A percentile compares a stretch with the other conserved stretches of the same genome.
Evolutionary conservation across 2,329 filamentous ascomycete species (phyloP).

Genomic region (Ophiobolus disseminans): DNA sequence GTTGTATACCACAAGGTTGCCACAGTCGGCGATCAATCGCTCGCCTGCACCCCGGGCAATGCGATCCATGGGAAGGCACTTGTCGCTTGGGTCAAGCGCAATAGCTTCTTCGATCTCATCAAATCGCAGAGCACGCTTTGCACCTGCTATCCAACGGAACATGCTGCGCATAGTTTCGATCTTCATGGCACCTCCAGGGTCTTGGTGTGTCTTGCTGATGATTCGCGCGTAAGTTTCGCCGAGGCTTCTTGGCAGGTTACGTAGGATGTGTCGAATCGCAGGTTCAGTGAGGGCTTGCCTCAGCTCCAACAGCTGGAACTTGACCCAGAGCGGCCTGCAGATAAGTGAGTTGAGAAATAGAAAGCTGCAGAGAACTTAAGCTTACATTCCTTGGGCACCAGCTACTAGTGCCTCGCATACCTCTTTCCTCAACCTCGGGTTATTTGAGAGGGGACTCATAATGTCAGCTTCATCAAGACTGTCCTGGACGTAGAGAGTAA

Average conservation of each 20-base stretch:
- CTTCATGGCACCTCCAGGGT: constrained; percentile 5
- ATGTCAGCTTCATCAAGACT: constrained; percentile 3
- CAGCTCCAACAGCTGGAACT: constrained; percentile 39
- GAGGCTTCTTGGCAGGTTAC: constrained; percentile 32
- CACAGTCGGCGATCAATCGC: constrained; percentile 15
- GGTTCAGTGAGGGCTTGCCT: constrained; percentile 32
- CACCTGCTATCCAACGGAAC: constrained; percentile 23
- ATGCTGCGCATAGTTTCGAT: constrained; percentile 12
- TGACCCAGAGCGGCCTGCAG: constrained; percentile 43
- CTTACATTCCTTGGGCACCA: constrained; percentile 28
- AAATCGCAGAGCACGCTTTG: constrained; percentile 20
- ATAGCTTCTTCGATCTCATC: constrained; percentile 31
- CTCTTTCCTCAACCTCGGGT: constrained; percentile 14
- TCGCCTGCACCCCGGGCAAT: constrained; percentile 5
- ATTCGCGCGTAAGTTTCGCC: constrained; percentile 33
- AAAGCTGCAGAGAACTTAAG: not conserved
- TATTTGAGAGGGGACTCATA: constrained; percentile 6
- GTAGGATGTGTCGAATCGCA: constrained; percentile 27
- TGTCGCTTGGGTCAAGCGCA: constrained; percentile 14
- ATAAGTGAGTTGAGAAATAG: not conserved
- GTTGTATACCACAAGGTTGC: constrained; percentile 18
- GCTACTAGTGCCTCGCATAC: constrained; percentile 12
- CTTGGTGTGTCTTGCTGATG: constrained; percentile 8
- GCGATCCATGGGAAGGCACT: constrained; percentile 9
- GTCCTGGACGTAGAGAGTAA: constrained; percentile 11